A percentile compares a stretch with the other conserved stretches of the same genome.
Evolutionary conservation across 306 rosid genomes (phyloP).

Genomic region (Lathyrus oleraceus): DNA sequence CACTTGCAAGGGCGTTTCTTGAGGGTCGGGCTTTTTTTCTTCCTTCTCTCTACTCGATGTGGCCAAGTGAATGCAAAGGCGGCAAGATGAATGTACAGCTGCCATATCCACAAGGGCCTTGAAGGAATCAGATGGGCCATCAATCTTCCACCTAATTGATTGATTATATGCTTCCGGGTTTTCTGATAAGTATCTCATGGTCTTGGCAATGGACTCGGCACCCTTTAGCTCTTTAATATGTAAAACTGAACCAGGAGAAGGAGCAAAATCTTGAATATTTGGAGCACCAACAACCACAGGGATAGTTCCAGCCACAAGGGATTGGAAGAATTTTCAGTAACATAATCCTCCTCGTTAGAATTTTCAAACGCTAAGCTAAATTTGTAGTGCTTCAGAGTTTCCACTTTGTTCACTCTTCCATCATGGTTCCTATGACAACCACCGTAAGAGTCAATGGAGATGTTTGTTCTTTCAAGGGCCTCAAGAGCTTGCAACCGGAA

Average conservation of each 20-base stretch:
- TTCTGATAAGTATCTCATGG: slow-evolving; percentile 71
- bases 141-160: slow-evolving; percentile 91
- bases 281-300: slow-evolving; percentile 97
- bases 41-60: slow-evolving; percentile 68
- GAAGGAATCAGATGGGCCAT: slow-evolving; percentile 95
- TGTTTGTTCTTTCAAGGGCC: slow-evolving; percentile 65
- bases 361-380: slow-evolving; percentile 98
- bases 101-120: slow-evolving; percentile 99
- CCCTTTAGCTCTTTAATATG: slow-evolving; percentile 70
- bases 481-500: slow-evolving; percentile 96
- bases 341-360: slow-evolving; percentile 98
- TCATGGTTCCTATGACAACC: slow-evolving; percentile 87
- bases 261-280: slow-evolving; percentile 86
- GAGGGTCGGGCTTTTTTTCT: slow-evolving; percentile 59
- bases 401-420: slow-evolving; percentile 82
- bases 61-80: slow-evolving; percentile 97
- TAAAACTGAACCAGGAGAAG: slow-evolving; percentile 70
- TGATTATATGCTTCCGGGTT: slow-evolving; percentile 82
- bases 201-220: slow-evolving; percentile 66
- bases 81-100: slow-evolving; percentile 97
- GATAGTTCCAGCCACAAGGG: slow-evolving; percentile 92
- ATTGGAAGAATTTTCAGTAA: slow-evolving; percentile 98
- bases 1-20: slow-evolving; percentile 91
- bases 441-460: slow-evolving; percentile 86
- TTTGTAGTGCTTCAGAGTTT: slow-evolving; percentile 80